phyloP scores from a whole-genome alignment of 2,329 filamentous ascomycete species.

The Monilinia vaccinii-corymbosi region DNA sequence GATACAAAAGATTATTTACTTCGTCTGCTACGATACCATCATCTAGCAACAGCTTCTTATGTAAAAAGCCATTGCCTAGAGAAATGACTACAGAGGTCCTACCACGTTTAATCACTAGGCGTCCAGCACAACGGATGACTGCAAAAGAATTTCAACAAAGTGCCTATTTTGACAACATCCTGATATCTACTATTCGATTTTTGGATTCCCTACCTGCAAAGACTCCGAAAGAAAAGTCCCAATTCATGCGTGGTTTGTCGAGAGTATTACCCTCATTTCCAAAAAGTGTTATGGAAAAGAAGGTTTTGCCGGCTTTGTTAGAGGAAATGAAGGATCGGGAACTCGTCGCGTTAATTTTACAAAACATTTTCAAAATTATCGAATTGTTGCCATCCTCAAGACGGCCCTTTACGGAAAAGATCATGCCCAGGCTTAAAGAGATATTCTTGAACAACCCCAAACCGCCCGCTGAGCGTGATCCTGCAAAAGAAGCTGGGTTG shows the following conservation, averaged over 20 bases:
- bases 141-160: slow-evolving; percentile 91
- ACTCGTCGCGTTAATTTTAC: slow-evolving; percentile 72
- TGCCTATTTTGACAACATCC: slow-evolving; percentile 92
- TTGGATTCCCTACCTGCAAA: slow-evolving; percentile 86
- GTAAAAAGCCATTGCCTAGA: slow-evolving; percentile 66
- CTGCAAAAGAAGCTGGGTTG: slow-evolving; percentile 75
- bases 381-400: slow-evolving; percentile 67
- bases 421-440: slow-evolving; percentile 76
- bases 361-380: slow-evolving; percentile 88
- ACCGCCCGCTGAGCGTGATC: slow-evolving; percentile 60
- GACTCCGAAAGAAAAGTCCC: slow-evolving; percentile 79
- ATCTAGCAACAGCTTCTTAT: slow-evolving; percentile 74
- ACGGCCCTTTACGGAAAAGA: slow-evolving; percentile 72
- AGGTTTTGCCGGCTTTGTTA: slow-evolving; percentile 77
- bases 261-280: slow-evolving; percentile 89
- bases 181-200: slow-evolving; percentile 94
- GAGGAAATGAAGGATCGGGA: slow-evolving; percentile 94
- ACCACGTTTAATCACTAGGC: slow-evolving; percentile 75
- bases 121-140: slow-evolving; percentile 78
- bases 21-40: slow-evolving; percentile 73
- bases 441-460: slow-evolving; percentile 60
- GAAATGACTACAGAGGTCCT: slow-evolving; percentile 69
- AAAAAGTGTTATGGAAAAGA: slow-evolving; percentile 87
- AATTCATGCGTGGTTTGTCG: slow-evolving; percentile 82
- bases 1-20: slow-evolving; percentile 77